phyloP scores from a whole-genome alignment of 371 early-diverging fungal genomes.

The Capillidium rhysosporum region DNA sequence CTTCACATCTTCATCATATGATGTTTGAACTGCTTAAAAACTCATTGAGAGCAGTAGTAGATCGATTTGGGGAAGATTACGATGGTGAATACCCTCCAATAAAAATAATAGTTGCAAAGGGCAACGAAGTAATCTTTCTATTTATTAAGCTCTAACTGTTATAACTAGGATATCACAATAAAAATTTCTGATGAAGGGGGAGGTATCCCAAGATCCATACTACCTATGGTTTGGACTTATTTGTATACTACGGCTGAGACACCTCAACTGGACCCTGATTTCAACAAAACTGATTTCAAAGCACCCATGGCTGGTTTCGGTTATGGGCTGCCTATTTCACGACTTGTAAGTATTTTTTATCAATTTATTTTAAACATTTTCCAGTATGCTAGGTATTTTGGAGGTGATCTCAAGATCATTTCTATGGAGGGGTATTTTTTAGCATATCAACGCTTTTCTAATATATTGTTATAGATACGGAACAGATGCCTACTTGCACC shows the following conservation, averaged over 20 bases:
- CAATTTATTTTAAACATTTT: background rate
- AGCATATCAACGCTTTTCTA: background rate
- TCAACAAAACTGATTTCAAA: constrained; percentile 73
- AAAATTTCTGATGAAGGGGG: constrained; percentile 94
- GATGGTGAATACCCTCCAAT: constrained; percentile 79
- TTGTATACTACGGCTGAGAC: constrained; percentile 93
- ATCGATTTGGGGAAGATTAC: constrained; percentile 62
- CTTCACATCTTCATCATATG: constrained; percentile 90
- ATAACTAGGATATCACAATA: constrained; percentile 68
- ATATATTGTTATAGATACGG: constrained; percentile 27
- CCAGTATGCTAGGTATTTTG: constrained; percentile 82
- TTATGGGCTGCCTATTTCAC: constrained; percentile 81
- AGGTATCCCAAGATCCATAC: constrained; percentile 79
- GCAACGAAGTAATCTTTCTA: constrained; percentile 42
- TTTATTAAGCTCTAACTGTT: background rate
- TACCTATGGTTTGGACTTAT: constrained; percentile 88
- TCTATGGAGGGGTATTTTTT: constrained; percentile 81
- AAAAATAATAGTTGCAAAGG: constrained; percentile 80
- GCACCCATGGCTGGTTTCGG: constrained; percentile 97
- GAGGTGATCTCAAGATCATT: constrained; percentile 83
- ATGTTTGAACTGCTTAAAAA: constrained; percentile 92
- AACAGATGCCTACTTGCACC: constrained; percentile 90
- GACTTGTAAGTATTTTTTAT: constrained; percentile 27
- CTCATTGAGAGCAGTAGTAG: constrained; percentile 85
- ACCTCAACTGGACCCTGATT: constrained; percentile 66